Base-by-base conservation (phyloP, 441 rosid species). In the Viola pubescens region DNA sequence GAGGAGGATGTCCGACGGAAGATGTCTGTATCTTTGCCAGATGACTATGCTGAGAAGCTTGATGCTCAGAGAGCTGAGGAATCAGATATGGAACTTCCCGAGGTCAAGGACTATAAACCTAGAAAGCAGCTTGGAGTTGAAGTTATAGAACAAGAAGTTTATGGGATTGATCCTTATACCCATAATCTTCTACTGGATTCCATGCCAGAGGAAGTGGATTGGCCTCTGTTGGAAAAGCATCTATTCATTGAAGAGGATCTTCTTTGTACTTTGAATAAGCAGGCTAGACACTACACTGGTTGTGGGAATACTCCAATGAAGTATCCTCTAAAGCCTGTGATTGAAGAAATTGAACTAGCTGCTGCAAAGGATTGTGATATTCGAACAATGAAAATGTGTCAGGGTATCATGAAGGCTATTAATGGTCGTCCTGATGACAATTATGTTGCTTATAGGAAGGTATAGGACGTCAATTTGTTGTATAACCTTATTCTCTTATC, bases 51-150 rank as follows among this genome's bases (percentile, higher is more conserved):
- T 52, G 99, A 91, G 87, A 94, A 89, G 82, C 97, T 94, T 64
- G 81, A 77, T 58, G 91, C 96, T 48, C 96, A 85, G 83, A 83
- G 70, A 80, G 89, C 75, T 49, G 99, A 94, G 77, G 99, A 94
- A 74, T 76, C 81, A 72, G 99, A 94, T 78, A 87, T 94, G 99
- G 99, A 94, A 71, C 99, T 94, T 81, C 99, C 99, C 60, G 99
- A 94, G 79, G 97, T 94, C 51, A 94, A 94, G 81, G 97, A 86
- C 66, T 94, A 70, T 61, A 91, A 87, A 72, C 99, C 98, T 60
- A 82, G 99, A 70, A 94, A 94, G 75, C 78, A 73, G 73, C 95
- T 83, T 59, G 99, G 98, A 50, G 75, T 79, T 66, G 91, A 91
- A 77, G 99, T 94, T 70, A 54, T 94, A 61, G 99, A 94, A 69